A percentile compares a stretch with the other conserved stretches of the same genome.
These are phyloP conservation scores for Macrocybe gigantea DNA, from an alignment of 768 basidiomycete species.

Conservation along the genomic window DNA sequence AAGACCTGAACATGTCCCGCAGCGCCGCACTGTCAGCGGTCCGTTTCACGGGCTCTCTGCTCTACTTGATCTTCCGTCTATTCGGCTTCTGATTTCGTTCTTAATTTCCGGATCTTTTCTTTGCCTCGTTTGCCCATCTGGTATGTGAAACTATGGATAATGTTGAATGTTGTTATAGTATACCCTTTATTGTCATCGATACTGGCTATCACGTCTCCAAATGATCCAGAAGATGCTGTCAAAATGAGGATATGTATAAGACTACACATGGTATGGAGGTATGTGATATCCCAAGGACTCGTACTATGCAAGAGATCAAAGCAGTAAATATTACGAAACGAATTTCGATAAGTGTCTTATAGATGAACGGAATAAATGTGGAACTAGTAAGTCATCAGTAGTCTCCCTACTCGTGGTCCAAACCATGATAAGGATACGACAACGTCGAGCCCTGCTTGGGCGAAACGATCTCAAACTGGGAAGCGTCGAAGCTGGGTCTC, in stretches of 20 bases:
- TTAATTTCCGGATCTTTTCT: neutral
- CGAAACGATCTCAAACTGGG: constrained; percentile 64
- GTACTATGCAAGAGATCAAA: too few relatives aligned
- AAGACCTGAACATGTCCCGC: constrained; percentile 2
- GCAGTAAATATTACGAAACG: neutral
- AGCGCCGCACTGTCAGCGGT: constrained; percentile 78
- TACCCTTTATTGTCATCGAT: too few relatives aligned
- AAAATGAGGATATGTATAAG: too few relatives aligned
- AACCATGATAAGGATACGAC: constrained; percentile 51
- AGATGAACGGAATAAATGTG: constrained; percentile 1
- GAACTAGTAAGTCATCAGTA: neutral
- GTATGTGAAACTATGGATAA: too few relatives aligned
- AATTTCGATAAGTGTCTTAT: neutral
- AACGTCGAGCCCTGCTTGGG: constrained; percentile 40
- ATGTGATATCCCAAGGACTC: too few relatives aligned
- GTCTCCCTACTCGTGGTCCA: constrained; percentile 32
- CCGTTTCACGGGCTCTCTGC: constrained; percentile 71
- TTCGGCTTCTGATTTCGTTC: constrained; percentile 44
- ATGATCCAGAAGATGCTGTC: too few relatives aligned
- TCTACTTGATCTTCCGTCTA: constrained; percentile 76
- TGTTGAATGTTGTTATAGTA: too few relatives aligned
- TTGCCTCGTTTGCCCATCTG: constrained; percentile 7
- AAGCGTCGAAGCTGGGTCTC: constrained; percentile 52
- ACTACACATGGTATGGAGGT: too few relatives aligned
- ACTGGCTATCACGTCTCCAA: too few relatives aligned